phyloP scores from a whole-genome alignment of 1,284 basidiomycete genomes.

The Prillingera fragicola region DNA sequence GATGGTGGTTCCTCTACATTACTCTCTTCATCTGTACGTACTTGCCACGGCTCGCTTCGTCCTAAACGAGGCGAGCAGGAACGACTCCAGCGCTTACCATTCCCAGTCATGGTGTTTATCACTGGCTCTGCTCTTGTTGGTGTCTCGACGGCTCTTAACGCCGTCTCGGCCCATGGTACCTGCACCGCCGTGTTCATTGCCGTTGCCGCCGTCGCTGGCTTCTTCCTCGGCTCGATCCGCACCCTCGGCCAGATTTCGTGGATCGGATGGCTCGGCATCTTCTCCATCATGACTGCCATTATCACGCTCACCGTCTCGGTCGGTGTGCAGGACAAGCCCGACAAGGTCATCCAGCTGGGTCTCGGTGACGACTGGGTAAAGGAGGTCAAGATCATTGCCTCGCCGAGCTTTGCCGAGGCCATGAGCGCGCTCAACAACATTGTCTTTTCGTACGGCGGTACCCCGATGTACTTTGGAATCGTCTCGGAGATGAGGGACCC shows the following conservation, averaged over 20 bases:
- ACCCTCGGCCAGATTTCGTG: slow-evolving; percentile 43
- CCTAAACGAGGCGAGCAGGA: background rate
- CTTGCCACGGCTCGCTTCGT: background rate
- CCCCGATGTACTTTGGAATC: slow-evolving; percentile 38
- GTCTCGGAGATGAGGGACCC: slow-evolving; percentile 44
- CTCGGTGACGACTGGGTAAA: slow-evolving; percentile 25
- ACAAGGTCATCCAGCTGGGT: slow-evolving; percentile 23
- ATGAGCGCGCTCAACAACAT: slow-evolving; percentile 35
- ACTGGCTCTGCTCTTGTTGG: slow-evolving; percentile 25
- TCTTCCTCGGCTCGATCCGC: slow-evolving; percentile 37
- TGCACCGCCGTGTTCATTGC: slow-evolving; percentile 35
- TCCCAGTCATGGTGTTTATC: slow-evolving; percentile 25
- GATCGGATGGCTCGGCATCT: slow-evolving; percentile 42
- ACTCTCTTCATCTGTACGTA: slow-evolving; percentile 6
- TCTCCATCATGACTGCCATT: slow-evolving; percentile 37
- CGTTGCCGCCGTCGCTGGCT: slow-evolving; percentile 32
- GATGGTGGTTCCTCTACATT: too few species aligned
- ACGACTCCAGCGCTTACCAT: background rate
- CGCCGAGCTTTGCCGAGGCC: slow-evolving; percentile 29
- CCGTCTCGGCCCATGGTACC: slow-evolving; percentile 18
- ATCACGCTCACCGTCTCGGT: slow-evolving; percentile 46
- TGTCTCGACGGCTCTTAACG: slow-evolving; percentile 23
- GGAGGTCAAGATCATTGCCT: slow-evolving; percentile 26
- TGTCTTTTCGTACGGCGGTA: slow-evolving; percentile 35
- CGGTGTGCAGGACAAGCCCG: slow-evolving; percentile 39